Base-by-base conservation (phyloP, 768 basidiomycete genomes). In the Tylopilus felleus region DNA sequence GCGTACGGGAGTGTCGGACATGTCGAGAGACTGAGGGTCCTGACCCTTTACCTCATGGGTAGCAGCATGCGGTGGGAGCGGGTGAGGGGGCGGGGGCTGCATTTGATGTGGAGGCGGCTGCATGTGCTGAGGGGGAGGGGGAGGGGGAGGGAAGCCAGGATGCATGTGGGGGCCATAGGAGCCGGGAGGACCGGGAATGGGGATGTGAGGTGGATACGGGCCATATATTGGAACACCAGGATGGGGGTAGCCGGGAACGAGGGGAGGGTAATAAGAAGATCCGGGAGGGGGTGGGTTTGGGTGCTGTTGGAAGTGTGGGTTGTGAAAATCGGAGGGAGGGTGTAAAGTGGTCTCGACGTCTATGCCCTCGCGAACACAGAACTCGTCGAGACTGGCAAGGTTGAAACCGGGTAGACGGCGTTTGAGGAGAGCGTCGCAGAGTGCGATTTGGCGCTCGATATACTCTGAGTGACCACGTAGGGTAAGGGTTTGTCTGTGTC, bases 401-500 rank as follows among this genome's bases (percentile, higher is more conserved):
- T 77, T 76, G 67, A 91, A 93, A 56, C 77, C 81, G 0, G 85
- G 84, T 50, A 85, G 75, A 61, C 82, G 82, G 21, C 81, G 82
- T 71, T 88, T 88, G 63, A 93, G 81, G 42, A 93, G 82, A 17
- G 85, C 85, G 57, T 84, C 82, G 64, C 90, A 92, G 58, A 90
- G 87, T 1, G 80, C 75, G 46, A 93, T 80, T 74, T 90, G 86
- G 60, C 83, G 81, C 74, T 93, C 91, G 68, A 93, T 73, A 56
- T 79, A 86, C 66, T 92, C 90, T 0, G 88, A 86, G 70, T 93
- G 85, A 33, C 90, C 91, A 38, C 91, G 78, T 2, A 87, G 88
- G 47, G 90, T 92, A 63, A 93, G 80, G 1, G 87, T 90, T 78
- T 92, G 88, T 38, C 90, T 77, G 71, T 93, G 90, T 44, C 91